Conservation (phyloP, 1,284 basidiomycete species). For the Cronartium quercuum region DNA sequence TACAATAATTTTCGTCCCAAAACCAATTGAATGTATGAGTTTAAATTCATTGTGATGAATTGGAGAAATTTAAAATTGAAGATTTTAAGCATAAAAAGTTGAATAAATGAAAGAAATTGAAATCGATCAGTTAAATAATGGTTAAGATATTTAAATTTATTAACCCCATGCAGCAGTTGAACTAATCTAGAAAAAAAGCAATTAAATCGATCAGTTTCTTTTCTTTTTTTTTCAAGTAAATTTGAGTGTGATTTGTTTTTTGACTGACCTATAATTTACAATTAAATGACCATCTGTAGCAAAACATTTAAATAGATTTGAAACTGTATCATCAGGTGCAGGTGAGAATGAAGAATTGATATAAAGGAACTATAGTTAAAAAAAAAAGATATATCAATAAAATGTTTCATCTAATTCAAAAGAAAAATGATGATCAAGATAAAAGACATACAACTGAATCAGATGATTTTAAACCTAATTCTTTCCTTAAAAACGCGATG, state of each 20-base stretch:
- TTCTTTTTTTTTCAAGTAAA: background rate
- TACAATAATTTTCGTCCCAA: too few relatives aligned
- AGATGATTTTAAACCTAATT: constrained; percentile 72
- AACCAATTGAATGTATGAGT: too few relatives aligned
- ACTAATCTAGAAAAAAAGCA: constrained; percentile 49
- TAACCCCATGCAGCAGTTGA: constrained; percentile 68
- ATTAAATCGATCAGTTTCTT: background rate
- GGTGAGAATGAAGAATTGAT: constrained; percentile 97
- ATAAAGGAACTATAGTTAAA: constrained; percentile 72
- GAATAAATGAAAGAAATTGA: too few relatives aligned
- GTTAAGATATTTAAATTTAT: constrained; percentile 39
- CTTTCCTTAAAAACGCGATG: constrained; percentile 83
- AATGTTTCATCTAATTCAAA: background rate
- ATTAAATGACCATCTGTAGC: constrained; percentile 87
- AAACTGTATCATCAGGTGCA: constrained; percentile 83
- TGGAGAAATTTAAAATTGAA: too few relatives aligned
- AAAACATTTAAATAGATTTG: constrained; percentile 78
- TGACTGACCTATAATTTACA: constrained; percentile 83
- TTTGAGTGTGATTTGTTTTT: background rate
- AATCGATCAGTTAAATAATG: background rate
- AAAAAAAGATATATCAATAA: background rate
- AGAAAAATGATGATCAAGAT: background rate
- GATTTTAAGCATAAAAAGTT: too few relatives aligned
- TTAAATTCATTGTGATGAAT: too few relatives aligned
- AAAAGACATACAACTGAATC: constrained; percentile 71